Evolutionary conservation across 73 alveolate species (phyloP), one percentile per base, ranked within the genome.

Genomic region (Durusdinium trenchii): DNA sequence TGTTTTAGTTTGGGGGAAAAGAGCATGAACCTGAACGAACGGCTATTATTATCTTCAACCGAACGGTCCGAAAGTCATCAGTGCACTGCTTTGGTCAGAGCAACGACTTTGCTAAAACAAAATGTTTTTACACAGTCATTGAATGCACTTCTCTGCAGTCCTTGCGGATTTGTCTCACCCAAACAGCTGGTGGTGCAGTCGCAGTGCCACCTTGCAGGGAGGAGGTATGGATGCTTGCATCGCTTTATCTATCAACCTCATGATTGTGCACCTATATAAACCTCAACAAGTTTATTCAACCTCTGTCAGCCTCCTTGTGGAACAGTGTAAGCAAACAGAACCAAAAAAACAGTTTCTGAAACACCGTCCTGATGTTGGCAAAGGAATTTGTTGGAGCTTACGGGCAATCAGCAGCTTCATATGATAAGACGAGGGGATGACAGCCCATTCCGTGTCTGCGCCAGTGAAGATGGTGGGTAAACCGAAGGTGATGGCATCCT

Each of bases 11-110:
- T 54, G 64, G 64, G 64, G 64, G 64, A 54, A 54, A 20, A 54
- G 9, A 54, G 9, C 64, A 54, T 54, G 28, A 54, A 54, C 64
- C 9, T 12, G 20, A n/a, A n/a, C n/a, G n/a, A n/a, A n/a, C n/a
- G n/a, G n/a, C n/a, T n/a, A n/a, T n/a, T n/a, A n/a, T n/a, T n/a
- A n/a, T n/a, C 67, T 14, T 54, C 30, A 62, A 62, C 76, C 76
- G 76, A 62, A 62, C 76, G 18, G 76, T 62, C 76, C 76, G 76
- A 62, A 62, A 62, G 76, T 20, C 76, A 62, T 62, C 76, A 62
- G 76, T 62, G 76, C 76, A 23, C 76, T 62, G 76, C 76, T 62
- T 62, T 62, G 76, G 76, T 62, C 76, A 62, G 76, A 62, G 76
- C 76, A 62, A 62, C 76, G 32, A 35, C 76, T 62, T 62, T 20